Base-by-base conservation (phyloP, 2,329 filamentous ascomycete genomes). In the Cladosporium austrohemisphaericum region DNA sequence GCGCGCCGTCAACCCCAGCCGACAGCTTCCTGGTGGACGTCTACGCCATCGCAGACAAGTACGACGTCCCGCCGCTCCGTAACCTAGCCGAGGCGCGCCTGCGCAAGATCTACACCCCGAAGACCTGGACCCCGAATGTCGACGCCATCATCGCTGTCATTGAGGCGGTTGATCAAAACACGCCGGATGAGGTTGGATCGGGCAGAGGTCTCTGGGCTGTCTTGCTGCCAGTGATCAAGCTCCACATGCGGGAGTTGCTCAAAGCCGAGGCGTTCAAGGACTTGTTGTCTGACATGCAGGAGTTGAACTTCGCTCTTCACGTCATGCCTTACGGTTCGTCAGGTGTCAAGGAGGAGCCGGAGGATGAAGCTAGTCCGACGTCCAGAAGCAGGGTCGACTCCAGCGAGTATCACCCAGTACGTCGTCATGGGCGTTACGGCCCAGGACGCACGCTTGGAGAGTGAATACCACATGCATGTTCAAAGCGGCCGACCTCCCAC, bases 21-120 rank as follows among this genome's bases (percentile, higher is more conserved):
- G 2, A 22, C 46, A 18, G 1, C 10, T 55, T 55, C 35, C 41
- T 48, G 13, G 51, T 70, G 4, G 65, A 65, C 45, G 66, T 73
- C 13, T 72, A 68, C 57, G 51, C 62, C 36, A 64, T 69, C 48
- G 69, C 68, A 3, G 63, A 68, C 53, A 68, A 67, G 51, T 71
- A 63, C 52, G 56, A 66, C n/a, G 63, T 69, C 2, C 56, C 61
- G 1, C 52, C 63, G 0, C 64, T 71, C 9, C 41, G 43, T 18
- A 31, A 44, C 2, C 37, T 41, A 9, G 55, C 55, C 32, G 44
- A 44, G 5, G 38, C 20, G 10, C 44, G 43, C 2, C 19, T 57
- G 19, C 23, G 46, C 16, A 22, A 45, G 5, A 20, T 28, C n/a
- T 40, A 36, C 33, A 48, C 55, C 37, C 48, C 50, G n/a, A n/a